phyloP scores from a whole-genome alignment of 495 filamentous ascomycete species.

The Aspergillus saccharolyticus region DNA sequence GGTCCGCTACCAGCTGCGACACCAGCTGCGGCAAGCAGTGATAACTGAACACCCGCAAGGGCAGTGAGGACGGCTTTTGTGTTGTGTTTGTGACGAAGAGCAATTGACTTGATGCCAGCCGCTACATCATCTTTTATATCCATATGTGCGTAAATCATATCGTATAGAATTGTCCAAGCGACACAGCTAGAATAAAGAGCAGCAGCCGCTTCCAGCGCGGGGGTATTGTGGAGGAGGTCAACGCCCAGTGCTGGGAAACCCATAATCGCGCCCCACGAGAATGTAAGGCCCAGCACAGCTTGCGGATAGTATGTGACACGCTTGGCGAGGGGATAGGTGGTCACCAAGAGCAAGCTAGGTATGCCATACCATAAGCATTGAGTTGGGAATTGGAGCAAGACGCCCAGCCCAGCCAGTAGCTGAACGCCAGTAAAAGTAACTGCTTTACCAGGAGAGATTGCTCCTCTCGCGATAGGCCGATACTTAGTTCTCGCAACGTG shows the following conservation, averaged over 20 bases:
- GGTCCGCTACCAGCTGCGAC: slow-evolving; percentile 70
- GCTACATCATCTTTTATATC: slow-evolving; percentile 91
- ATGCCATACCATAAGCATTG: slow-evolving; percentile 82
- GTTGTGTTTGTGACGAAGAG: slow-evolving; percentile 77
- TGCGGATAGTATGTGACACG: slow-evolving; percentile 93
- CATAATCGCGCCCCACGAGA: slow-evolving; percentile 96
- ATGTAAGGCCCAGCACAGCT: slow-evolving; percentile 83
- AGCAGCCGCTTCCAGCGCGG: slow-evolving; percentile 61
- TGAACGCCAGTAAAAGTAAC: slow-evolving; percentile 80
- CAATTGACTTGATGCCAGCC: slow-evolving; percentile 94
- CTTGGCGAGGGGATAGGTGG: slow-evolving; percentile 86
- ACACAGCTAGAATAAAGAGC: slow-evolving; percentile 81
- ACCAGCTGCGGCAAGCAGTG: slow-evolving; percentile 74
- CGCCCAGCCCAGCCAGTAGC: slow-evolving; percentile 69
- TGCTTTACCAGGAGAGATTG: slow-evolving; percentile 68
- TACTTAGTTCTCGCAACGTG: slow-evolving; percentile 82
- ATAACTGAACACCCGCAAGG: slow-evolving; percentile 69
- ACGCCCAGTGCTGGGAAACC: slow-evolving; percentile 90
- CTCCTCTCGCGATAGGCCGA: slow-evolving; percentile 83
- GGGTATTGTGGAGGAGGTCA: slow-evolving; percentile 62
- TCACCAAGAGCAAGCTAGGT: slow-evolving; percentile 76
- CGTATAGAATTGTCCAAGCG: slow-evolving; percentile 92
- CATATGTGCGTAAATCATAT: slow-evolving; percentile 99
- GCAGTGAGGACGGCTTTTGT: slow-evolving; percentile 81
- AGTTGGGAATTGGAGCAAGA: slow-evolving; percentile 83